Base-by-base conservation (phyloP, 2,329 filamentous ascomycete species). In the Scedosporium boydii region DNA sequence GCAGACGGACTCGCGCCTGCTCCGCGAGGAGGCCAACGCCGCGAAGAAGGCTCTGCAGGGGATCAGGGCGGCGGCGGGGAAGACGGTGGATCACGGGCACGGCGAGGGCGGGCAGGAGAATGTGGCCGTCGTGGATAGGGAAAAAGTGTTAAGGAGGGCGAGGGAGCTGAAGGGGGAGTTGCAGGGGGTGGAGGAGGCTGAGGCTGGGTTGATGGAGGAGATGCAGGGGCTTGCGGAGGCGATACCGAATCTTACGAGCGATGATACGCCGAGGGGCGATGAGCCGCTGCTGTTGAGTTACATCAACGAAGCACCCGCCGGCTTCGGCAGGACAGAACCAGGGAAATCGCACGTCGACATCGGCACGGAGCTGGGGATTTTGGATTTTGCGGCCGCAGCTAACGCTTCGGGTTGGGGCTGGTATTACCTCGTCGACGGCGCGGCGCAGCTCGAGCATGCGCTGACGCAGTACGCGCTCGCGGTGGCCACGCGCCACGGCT, bases 401-500 rank as follows among this genome's bases (percentile, higher is more conserved):
- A 86, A 84, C n/a, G 87, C 91, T 1, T 90, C 88, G 3, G 95
- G 95, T 44, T 99, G 93, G 93, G 95, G 95, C 1, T 99, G 92
- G 91, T 99, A 99, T 77, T 98, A 92, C 75, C 85, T 99, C 10
- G 80, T 91, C n/a, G 91, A 93, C 71, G 93, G 96, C 70, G 95
- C 87, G 7, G 93, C 93, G 0, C 85, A 95, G 73, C 83, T 99
- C n/a, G 95, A 99, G 76, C 93, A 98, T 72, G 95, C 95, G 0
- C 82, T 99, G 3, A 78, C 98, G 12, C 88, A 93, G 72, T 97
- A 96, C 73, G 88, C 95, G 0, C 81, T 98, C 3, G 80, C 82
- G 9, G 84, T 90, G 1, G 90, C 90, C 7, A 85, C 87, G 62
- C 82, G 81, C 58, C 81, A 85, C 66, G 91, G 91, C 59, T 99